These are phyloP conservation scores for Rhizopus delemar DNA, from an alignment of 371 early-diverging fungal genomes.

Conservation along the genomic window DNA sequence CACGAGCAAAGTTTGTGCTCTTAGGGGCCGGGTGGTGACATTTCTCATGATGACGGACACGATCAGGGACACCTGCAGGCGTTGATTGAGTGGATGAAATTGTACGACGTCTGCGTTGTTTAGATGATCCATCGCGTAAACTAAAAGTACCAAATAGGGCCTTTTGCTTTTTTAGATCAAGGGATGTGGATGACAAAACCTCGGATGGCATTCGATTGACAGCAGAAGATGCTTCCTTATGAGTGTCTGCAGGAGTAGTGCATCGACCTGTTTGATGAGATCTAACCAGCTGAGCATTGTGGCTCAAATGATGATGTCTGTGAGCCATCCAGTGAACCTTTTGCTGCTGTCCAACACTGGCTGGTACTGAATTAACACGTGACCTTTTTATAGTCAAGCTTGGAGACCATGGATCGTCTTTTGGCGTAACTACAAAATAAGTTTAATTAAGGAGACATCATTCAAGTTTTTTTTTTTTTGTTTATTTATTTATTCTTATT, in stretches of 20 bases:
- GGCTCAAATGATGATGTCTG: not conserved
- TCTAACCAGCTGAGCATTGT: slow-evolving; percentile 21
- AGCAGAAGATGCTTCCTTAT: slow-evolving; percentile 9
- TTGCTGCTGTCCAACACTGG: slow-evolving; percentile 18
- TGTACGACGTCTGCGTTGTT: slow-evolving; percentile 68
- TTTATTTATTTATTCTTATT: not conserved
- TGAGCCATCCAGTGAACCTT: not conserved
- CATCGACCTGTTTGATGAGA: slow-evolving; percentile 6
- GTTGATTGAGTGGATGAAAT: slow-evolving; percentile 43
- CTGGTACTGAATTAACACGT: slow-evolving; percentile 46
- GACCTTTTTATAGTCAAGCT: slow-evolving; percentile 33
- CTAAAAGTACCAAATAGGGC: slow-evolving; percentile 60
- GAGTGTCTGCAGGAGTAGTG: too few relatives aligned
- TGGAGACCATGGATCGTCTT: slow-evolving; percentile 22
- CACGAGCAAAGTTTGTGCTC: slow-evolving; percentile 5
- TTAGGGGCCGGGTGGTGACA: slow-evolving; percentile 25
- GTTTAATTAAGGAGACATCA: not conserved
- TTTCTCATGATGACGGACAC: slow-evolving; percentile 32
- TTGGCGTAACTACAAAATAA: not conserved
- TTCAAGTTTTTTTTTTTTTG: not conserved
- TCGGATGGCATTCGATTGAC: slow-evolving; percentile 28
- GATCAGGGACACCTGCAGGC: slow-evolving; percentile 19
- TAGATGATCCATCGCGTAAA: slow-evolving; percentile 74
- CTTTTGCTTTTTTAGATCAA: slow-evolving; percentile 47
- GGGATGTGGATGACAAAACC: slow-evolving; percentile 25